Evolutionary conservation across 2,329 filamentous ascomycete species (phyloP).

Genomic region (Hypoxylon sp.): DNA sequence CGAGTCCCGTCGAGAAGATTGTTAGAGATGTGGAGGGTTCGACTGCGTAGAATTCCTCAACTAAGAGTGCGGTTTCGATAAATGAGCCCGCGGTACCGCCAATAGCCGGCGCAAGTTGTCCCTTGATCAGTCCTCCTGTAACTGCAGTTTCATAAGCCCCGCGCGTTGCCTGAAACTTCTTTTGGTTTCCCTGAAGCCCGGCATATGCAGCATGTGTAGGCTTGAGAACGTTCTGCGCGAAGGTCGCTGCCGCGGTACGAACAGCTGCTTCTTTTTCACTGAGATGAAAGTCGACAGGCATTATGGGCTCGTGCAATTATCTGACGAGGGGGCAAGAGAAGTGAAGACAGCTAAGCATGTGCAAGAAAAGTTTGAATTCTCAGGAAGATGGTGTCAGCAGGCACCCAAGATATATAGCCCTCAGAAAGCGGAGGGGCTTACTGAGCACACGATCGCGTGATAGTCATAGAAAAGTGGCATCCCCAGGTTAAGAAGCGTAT

Average conservation of each 20-base stretch:
- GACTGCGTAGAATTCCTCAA: conserved; percentile 68
- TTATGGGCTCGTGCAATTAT: conserved; percentile 2
- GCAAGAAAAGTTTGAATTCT: background rate
- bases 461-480: background rate
- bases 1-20: conserved; percentile 66
- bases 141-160: conserved; percentile 63
- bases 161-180: conserved; percentile 63
- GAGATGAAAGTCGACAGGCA: conserved; percentile 38
- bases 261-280: conserved; percentile 17
- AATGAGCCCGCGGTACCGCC: conserved; percentile 63
- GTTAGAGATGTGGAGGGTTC: conserved; percentile 66
- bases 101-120: conserved; percentile 61
- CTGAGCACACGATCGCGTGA: background rate
- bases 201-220: conserved; percentile 26
- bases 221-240: conserved; percentile 25
- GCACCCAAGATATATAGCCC: background rate
- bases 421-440: background rate
- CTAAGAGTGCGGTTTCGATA: conserved; percentile 64
- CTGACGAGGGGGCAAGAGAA: background rate
- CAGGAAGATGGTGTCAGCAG: background rate
- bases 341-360: background rate
- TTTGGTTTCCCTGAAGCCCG: background rate
- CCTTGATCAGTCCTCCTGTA: conserved; percentile 62
- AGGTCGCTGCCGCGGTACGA: conserved; percentile 14
- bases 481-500: background rate